These are phyloP conservation scores for Malania oleifera DNA, from an alignment of 164 flowering plant species.

Conservation along the genomic window DNA sequence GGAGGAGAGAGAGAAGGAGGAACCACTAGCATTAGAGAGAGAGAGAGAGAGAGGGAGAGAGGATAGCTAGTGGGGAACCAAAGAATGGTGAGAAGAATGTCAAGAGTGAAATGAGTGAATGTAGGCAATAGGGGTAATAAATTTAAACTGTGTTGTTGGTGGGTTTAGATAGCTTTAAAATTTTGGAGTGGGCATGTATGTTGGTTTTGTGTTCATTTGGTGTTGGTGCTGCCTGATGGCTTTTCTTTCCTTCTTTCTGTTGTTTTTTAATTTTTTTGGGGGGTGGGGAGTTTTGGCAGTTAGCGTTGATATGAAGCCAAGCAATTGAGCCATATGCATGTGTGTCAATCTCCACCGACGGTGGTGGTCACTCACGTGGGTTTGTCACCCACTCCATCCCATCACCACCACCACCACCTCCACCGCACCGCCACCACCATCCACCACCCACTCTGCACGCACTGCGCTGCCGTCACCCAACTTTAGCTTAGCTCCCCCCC, in stretches of 20 bases:
- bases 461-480: conserved; percentile 16
- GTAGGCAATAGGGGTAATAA: conserved; percentile 20
- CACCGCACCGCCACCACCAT: conserved; percentile 4
- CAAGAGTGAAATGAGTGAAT: conserved; percentile 23
- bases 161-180: background rate
- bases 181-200: background rate
- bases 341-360: conserved; percentile 10
- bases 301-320: conserved; percentile 73
- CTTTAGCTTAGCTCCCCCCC: no score
- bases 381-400: conserved; percentile 41
- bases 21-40: conserved; percentile 34
- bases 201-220: conserved; percentile 11
- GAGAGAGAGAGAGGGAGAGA: conserved; percentile 4
- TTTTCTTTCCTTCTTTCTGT: no score
- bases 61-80: conserved; percentile 40
- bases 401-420: conserved; percentile 7
- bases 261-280: no score
- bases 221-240: no score
- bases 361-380: conserved; percentile 43
- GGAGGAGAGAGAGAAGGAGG: conserved; percentile 1
- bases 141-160: background rate
- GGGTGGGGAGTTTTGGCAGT: conserved; percentile 30
- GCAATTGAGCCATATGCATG: conserved; percentile 14
- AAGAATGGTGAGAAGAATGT: conserved; percentile 9
- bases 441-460: background rate